Base-by-base conservation (phyloP, 225 moss, liverwort and hornwort genomes). In the Thuidium tamariscinum region DNA sequence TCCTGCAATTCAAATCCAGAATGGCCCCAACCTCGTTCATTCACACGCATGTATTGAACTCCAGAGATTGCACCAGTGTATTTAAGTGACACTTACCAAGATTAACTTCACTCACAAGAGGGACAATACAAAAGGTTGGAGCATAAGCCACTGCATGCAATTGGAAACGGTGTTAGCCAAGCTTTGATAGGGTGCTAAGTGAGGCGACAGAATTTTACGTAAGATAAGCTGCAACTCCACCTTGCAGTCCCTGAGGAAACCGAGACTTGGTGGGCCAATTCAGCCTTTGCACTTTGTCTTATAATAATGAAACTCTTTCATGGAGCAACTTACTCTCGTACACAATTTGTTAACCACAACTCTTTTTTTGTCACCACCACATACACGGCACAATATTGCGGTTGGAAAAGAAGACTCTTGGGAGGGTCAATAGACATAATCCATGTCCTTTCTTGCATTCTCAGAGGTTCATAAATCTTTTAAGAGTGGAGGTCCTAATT, bases 1-100 rank as follows among this genome's bases (percentile, higher is more conserved):
- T 93, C 93, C 93, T 91, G 88, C 88, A 87, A 78, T 59, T 78
- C 78, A 59, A 77, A 80, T 57, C 83, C 77, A 83, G 57, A 80
- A 70, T 49, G 70, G 34, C 13, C 62, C 70, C 55, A 77, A 57
- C 77, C 63, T 70, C 46, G 56, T 55, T 63, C 55, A 83, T 65
- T 60, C 48, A 80, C 36, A 68, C 16, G 26, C 64, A 80, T 34
- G 48, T 21, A 59, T 4, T 32, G 34, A 73, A 83, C 83, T n/a
- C n/a, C 48, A n/a, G 73, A 46, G 39, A 51, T 54, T 37, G 82
- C 52, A 34, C 17, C 49, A 51, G 52, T n/a, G 83, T n/a, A 72
- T 61, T 18, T 26, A 60, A 72, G 61, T 48, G 46, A 46, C 69
- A 82, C 44, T 83, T 72, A 27, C 46, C 46, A 73, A 73, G 60